phyloP scores from a whole-genome alignment of 345 rosid species.

The Camelina hispida region DNA sequence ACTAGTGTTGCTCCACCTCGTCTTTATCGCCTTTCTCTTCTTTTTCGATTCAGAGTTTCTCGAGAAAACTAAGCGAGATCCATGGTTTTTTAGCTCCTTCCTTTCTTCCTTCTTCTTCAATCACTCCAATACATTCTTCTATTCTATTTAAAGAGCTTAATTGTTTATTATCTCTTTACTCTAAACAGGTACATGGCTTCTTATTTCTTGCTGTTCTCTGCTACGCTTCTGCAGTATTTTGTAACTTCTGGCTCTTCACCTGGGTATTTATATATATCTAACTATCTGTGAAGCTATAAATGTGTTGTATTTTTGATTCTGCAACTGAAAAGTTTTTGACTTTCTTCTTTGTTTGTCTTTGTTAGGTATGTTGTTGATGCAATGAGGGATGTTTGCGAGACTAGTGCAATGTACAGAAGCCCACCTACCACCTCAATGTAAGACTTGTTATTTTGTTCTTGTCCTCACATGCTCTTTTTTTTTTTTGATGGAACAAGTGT shows the following conservation, averaged over 20 bases:
- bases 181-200: conserved; percentile 72
- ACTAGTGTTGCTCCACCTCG: conserved; percentile 68
- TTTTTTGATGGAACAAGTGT: conserved; percentile 56
- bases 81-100: conserved; percentile 53
- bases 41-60: conserved; percentile 66
- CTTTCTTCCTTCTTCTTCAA: not conserved
- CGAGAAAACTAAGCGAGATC: conserved; percentile 58
- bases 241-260: conserved; percentile 89
- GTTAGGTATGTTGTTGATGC: conserved; percentile 44
- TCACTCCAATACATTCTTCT: not conserved
- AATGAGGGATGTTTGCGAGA: conserved; percentile 42
- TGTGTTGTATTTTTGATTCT: conserved; percentile 13
- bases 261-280: conserved; percentile 52
- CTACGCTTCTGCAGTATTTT: conserved; percentile 85
- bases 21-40: conserved; percentile 67
- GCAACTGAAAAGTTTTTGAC: not conserved
- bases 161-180: not conserved
- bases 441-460: conserved; percentile 10
- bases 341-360: not conserved
- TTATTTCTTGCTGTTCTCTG: conserved; percentile 62
- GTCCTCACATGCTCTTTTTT: conserved; percentile 2
- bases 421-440: conserved; percentile 34
- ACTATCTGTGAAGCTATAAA: not conserved
- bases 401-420: conserved; percentile 29
- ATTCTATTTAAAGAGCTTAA: not conserved